Conservation (phyloP, 768 basidiomycete genomes). For the Mrakia gelida region DNA sequence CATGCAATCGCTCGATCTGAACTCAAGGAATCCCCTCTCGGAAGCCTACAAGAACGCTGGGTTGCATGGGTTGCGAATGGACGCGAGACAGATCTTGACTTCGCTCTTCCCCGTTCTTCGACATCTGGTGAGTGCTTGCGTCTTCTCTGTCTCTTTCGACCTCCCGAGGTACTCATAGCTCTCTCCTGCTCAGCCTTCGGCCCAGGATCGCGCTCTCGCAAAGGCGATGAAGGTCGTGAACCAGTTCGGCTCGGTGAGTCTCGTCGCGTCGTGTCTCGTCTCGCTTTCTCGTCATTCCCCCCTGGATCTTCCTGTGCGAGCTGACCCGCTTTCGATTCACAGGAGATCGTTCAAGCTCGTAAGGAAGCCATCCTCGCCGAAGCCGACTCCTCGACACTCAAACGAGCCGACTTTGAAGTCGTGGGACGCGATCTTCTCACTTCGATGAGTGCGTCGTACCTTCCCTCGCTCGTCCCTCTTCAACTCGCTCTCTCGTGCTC, state of each 20-base stretch:
- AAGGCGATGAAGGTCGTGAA: neutral
- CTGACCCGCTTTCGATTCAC: neutral
- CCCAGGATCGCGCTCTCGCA: neutral
- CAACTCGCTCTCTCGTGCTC: neutral
- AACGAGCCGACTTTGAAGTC: neutral
- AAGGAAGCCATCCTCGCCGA: neutral
- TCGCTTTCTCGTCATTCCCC: neutral
- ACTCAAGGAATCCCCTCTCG: neutral
- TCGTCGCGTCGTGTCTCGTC: neutral
- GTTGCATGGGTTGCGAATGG: neutral
- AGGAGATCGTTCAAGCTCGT: neutral
- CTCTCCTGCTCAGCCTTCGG: neutral
- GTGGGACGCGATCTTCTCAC: neutral
- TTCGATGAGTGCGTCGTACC: neutral
- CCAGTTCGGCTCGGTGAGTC: neutral
- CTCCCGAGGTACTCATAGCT: neutral
- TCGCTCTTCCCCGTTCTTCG: neutral
- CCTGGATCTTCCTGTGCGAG: too few species aligned
- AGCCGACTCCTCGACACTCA: neutral
- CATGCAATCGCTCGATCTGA: neutral
- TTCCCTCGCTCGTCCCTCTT: neutral
- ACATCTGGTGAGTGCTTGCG: neutral
- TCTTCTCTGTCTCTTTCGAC: neutral
- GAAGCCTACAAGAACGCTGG: neutral
- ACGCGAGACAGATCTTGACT: neutral